Base-by-base conservation (phyloP, 768 basidiomycete genomes). In the Boletus sp. region DNA sequence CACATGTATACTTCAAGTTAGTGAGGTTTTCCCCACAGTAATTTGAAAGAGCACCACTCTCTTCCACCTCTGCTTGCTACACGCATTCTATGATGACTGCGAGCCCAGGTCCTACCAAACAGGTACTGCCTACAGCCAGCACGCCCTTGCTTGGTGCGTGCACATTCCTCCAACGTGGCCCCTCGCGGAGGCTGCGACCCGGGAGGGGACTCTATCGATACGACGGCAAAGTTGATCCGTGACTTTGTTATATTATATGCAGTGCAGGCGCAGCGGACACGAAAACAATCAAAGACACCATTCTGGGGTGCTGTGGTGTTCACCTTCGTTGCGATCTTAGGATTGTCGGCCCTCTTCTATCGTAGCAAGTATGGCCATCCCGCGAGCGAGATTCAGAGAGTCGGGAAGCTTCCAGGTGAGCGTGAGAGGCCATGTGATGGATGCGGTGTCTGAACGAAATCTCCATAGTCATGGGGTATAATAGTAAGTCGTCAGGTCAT, bases 381-480 rank as follows among this genome's bases (percentile, higher is more conserved):
- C 40, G 30, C 39, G 29, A 23, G 11, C 17, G 53, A 54, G 39
- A 25, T 56, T 11, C 32, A 68, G 43, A 64, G 67, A 38, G 59
- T 76, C 0, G 75, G 66, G 3, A 72, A 63, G 57, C 64, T 76
- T 50, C 74, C 74, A 40, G 71, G 74, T 73, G 60, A 54, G 69
- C 39, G 23, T 13, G 40, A 39, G 17, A 35, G 17, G 17, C 13
- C 25, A 25, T 43, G 14, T 35, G 34, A 17, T 30, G 29, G 4
- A 23, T 7, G 4, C 7, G 4, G 32, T 9, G 30, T 55, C 41
- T 63, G 37, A 61, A 61, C 32, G 23, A 35, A n/a, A 10, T 9
- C 17, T 9, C 38, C 25, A 2, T 38, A 85, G 83, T 79, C 19
- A 72, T 85, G 73, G 84, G 83, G 3, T 86, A 82, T 59, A 86